Conservation (phyloP, 352 stramenopile species). For the Phytophthora palmivora region DNA sequence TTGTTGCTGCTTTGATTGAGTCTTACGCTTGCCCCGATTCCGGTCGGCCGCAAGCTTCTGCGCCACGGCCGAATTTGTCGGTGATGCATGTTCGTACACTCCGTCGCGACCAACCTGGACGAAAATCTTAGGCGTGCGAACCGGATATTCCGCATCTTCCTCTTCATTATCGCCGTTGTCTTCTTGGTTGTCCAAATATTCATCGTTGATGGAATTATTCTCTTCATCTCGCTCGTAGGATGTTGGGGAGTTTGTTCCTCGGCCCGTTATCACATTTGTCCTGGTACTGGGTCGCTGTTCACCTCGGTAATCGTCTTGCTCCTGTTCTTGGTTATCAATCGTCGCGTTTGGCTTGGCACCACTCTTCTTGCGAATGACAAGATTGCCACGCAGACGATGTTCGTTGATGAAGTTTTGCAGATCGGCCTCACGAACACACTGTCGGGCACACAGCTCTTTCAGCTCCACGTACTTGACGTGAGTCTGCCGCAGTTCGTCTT, state of each 20-base stretch:
- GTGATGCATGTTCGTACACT: conserved; percentile 43
- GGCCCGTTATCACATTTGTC: conserved; percentile 29
- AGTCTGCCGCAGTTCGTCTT: conserved; percentile 64
- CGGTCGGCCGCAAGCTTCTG: conserved; percentile 47
- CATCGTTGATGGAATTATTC: conserved; percentile 21
- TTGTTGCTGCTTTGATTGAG: conserved; percentile 28
- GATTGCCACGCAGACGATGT: conserved; percentile 73
- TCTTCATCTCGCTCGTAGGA: conserved; percentile 21
- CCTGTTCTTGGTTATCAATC: conserved; percentile 31
- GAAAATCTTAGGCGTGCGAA: conserved; percentile 54
- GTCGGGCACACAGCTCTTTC: conserved; percentile 76
- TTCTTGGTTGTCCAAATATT: conserved; percentile 40
- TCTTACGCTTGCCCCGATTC: conserved; percentile 30
- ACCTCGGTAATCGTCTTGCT: conserved; percentile 16
- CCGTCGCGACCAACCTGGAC: conserved; percentile 51
- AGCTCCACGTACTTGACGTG: conserved; percentile 78
- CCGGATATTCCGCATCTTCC: conserved; percentile 36
- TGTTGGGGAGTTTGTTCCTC: conserved; percentile 33
- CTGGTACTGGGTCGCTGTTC: conserved; percentile 17
- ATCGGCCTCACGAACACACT: conserved; percentile 79
- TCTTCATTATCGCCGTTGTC: conserved; percentile 30
- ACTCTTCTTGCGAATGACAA: conserved; percentile 55
- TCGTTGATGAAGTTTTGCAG: conserved; percentile 87
- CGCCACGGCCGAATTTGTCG: conserved; percentile 40
- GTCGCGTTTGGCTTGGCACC: conserved; percentile 15